These are phyloP conservation scores for Cryphonectria radicalis DNA, from an alignment of 2,329 filamentous ascomycete genomes.

Conservation along the genomic window DNA sequence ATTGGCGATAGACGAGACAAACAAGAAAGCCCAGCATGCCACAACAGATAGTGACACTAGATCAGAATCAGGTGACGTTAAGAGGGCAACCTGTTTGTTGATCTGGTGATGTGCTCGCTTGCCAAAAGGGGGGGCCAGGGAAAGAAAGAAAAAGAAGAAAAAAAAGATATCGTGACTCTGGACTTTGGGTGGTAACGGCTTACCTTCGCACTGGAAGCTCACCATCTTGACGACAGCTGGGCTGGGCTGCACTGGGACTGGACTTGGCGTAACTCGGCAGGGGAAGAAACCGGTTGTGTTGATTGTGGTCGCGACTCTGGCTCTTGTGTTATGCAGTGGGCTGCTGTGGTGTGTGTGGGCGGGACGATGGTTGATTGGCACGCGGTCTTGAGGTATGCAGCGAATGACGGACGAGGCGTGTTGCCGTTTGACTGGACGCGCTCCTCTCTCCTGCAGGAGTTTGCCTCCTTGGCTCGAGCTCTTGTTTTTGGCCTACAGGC, in stretches of 20 bases:
- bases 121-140: background rate
- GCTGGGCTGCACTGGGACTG: background rate
- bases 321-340: conserved; percentile 15
- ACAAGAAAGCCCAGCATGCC: conserved; percentile 20
- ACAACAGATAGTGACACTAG: conserved; percentile 19
- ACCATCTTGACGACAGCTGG: conserved; percentile 23
- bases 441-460: conserved; percentile 20
- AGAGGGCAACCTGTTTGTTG: conserved; percentile 12
- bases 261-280: background rate
- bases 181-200: conserved; percentile 17
- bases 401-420: conserved; percentile 28
- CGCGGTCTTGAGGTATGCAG: conserved; percentile 20
- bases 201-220: conserved; percentile 30
- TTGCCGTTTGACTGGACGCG: conserved; percentile 26
- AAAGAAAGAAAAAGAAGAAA: background rate
- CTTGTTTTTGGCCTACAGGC: background rate
- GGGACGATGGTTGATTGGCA: conserved; percentile 27
- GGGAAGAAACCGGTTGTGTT: conserved; percentile 2
- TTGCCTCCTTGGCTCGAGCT: background rate
- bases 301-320: conserved; percentile 13
- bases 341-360: conserved; percentile 17
- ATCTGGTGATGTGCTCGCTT: conserved; percentile 20
- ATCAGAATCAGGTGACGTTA: conserved; percentile 21
- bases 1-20: conserved; percentile 18
- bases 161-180: background rate